Evolutionary conservation across 2,329 filamentous ascomycete genomes (phyloP), one percentile per base, ranked within the genome.

Genomic region (Niveomyces coronatus): DNA sequence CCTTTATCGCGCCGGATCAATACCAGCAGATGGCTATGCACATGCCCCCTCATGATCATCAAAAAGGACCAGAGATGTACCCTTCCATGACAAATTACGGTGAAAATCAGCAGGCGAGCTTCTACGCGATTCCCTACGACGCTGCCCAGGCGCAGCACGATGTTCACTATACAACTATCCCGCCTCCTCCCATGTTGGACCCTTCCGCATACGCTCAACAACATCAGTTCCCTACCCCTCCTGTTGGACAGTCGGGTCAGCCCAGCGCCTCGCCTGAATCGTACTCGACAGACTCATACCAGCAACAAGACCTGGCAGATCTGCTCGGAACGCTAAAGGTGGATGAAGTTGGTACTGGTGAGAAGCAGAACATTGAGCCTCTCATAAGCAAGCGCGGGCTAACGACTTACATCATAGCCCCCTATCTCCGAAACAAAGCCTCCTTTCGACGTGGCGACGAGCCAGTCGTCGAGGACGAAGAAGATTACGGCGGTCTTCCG

Each of bases 261-360:
- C 51, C 47, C 14, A 55, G 53, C 19, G 45, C 57, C 62, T 56
- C 72, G 50, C 50, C 68, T 53, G 46, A 61, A 51, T 71, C 70
- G 9, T 74, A 76, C 44, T 70, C 76, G 7, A 68, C 71, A 19
- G 76, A 82, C 33, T 67, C 75, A 26, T 82, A 82, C 43, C 77
- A 74, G 20, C 74, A 82, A 39, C 74, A 81, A 27, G 80, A 84
- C 50, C 69, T 94, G 3, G 77, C 80, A 10, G 84, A 93, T 51
- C 76, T 91, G 9, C 68, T 96, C 27, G 89, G 89, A 7, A 82
- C 85, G 29, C 68, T 96, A 11, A 88, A 85, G 52, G 86, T 96
- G 50, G 82, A 93, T 44, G 84, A 89, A 53, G 80, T 77, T 28
- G 89, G 87, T 44, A 82, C 87, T 56, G 87, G 85, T 91, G 69